A percentile compares a stretch with the other conserved stretches of the same genome.
Evolutionary conservation across 345 rosid species (phyloP).

Genomic region (Hypericum androsaemum): DNA sequence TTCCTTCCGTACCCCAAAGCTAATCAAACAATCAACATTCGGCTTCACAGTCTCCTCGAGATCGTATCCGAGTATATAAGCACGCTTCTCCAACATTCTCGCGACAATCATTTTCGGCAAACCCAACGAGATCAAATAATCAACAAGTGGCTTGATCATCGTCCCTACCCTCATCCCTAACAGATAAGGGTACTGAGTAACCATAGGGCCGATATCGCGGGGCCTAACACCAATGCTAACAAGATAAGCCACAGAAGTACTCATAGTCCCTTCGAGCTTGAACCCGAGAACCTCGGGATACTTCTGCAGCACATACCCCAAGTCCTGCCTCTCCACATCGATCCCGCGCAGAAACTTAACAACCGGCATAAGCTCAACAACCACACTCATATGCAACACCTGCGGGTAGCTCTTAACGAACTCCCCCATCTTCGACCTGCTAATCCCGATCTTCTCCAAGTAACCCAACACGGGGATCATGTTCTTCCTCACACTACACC

Average conservation of each 20-base stretch:
- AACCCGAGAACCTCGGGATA: conserved; percentile 90
- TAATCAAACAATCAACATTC: conserved; percentile 67
- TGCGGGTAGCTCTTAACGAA: conserved; percentile 76
- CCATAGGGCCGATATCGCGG: conserved; percentile 92
- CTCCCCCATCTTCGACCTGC: conserved; percentile 65
- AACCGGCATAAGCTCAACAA: conserved; percentile 89
- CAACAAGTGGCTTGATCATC: conserved; percentile 68
- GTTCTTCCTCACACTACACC: conserved; percentile 82
- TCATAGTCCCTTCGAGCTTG: conserved; percentile 90
- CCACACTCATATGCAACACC: conserved; percentile 70
- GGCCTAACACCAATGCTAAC: conserved; percentile 87
- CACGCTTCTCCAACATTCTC: conserved; percentile 82
- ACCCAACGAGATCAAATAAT: conserved; percentile 60
- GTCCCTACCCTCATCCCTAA: conserved; percentile 95
- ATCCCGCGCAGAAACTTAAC: conserved; percentile 80
- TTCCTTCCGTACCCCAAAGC: conserved; percentile 68
- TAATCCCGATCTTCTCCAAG: conserved; percentile 67
- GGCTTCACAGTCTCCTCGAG: conserved; percentile 86
- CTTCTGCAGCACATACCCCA: conserved; percentile 69
- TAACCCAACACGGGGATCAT: conserved; percentile 85
- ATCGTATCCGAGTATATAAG: conserved; percentile 71
- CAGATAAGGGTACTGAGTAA: conserved; percentile 76
- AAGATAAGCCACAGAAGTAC: conserved; percentile 85
- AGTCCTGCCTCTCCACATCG: conserved; percentile 80
- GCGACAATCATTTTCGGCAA: conserved; percentile 71